Percentiles rank a stretch among this genome's conserved stretches.
These are phyloP conservation scores for Daedaleopsis nitida DNA, from an alignment of 768 basidiomycete genomes.

Conservation along the genomic window DNA sequence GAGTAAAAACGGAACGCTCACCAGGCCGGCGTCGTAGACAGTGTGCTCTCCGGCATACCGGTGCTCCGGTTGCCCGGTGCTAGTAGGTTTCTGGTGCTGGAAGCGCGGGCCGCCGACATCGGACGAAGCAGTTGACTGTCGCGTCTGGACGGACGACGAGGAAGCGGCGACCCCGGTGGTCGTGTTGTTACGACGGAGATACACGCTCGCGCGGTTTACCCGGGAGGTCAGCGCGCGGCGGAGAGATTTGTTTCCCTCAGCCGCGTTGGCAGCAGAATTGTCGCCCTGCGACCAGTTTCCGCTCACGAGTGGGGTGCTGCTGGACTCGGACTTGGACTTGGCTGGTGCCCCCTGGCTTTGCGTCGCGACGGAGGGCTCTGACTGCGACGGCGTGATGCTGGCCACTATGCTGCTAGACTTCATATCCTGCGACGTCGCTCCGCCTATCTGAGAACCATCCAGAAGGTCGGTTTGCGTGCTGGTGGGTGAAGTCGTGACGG, in stretches of 20 bases:
- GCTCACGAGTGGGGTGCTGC: background rate
- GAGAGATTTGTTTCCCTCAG: background rate
- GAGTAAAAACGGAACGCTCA: constrained; percentile 34
- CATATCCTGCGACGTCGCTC: background rate
- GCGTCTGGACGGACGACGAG: background rate
- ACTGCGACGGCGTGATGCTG: background rate
- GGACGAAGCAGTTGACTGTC: constrained; percentile 13
- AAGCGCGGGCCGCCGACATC: constrained; percentile 28
- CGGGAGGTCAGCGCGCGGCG: constrained; percentile 18
- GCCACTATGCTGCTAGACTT: background rate
- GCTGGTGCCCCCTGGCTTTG: background rate
- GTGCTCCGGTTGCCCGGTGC: constrained; percentile 15
- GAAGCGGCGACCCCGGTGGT: background rate
- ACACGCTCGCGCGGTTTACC: constrained; percentile 13
- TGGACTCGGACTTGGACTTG: background rate
- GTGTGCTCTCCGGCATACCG: constrained; percentile 61
- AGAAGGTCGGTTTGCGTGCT: background rate
- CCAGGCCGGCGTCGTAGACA: constrained; percentile 55
- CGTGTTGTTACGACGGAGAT: constrained; percentile 7
- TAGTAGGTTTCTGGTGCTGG: constrained; percentile 18
- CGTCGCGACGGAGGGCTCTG: background rate
- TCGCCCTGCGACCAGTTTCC: background rate
- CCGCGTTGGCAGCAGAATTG: background rate
- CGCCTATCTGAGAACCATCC: background rate
- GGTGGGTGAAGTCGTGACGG: background rate